Evolutionary conservation across 1,139 yeast species (phyloP), one percentile per base, ranked within the genome.

Genomic region (Yarrowia galli): DNA sequence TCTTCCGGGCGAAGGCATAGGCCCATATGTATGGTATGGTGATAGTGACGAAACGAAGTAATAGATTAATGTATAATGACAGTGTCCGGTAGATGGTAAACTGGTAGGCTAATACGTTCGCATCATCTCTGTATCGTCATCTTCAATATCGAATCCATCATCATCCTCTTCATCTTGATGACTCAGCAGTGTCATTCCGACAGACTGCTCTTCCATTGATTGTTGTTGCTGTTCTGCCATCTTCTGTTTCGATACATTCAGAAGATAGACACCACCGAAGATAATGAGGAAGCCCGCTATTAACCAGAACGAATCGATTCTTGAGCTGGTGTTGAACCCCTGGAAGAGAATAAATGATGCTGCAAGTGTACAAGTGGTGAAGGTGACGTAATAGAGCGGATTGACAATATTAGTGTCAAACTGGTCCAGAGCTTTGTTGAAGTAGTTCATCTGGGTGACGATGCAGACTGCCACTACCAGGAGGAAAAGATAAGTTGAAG

Each of bases 381-480:
- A 92, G 0, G 97, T 89, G 68, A 92, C 97, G 75, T 92, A 92
- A 79, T 92, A 92, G 70, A 92, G 81, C 42, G 97, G 97, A 77
- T 92, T 92, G 68, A 92, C 97, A 71, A 92, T 90, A 0, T 97
- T 90, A 2, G 97, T 92, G 76, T 92, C 97, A 75, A 91, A 92
- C 78, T 91, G 97, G 74, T 92, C 97, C 75, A 92, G 83, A 0
- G 97, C 97, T 80, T 91, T 92, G 82, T 92, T 92, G 82, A 92
- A 91, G 77, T 90, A 92, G 80, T 91, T 92, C 97, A 92, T 91
- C 78, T 92, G 97, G 2, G 97, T 91, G 73, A 91, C 75, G 71
- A 92, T 92, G 79, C 97, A 92, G 54, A 89, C 83, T 10, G 83
- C 91, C 67, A 92, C 97, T 46, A 91, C 93, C 56, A 85, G 73